Evolutionary conservation across 768 basidiomycete species (phyloP).

Genomic region (Agaricus sinodeliciosus): DNA sequence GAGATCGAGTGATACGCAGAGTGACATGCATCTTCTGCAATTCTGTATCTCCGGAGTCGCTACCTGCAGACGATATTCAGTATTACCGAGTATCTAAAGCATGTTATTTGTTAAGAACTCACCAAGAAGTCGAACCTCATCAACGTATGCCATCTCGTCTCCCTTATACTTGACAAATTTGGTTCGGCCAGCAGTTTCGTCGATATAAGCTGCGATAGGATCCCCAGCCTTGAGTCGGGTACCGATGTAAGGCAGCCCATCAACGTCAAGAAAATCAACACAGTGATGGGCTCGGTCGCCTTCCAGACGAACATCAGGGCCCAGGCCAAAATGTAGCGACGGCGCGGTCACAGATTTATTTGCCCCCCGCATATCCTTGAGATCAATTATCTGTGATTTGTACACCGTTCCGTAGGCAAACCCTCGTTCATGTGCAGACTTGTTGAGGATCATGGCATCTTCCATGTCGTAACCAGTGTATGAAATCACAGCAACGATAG

Average conservation of each 20-base stretch:
- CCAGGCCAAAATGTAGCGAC: constrained; percentile 86
- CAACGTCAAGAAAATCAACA: constrained; percentile 56
- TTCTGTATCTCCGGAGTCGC: constrained; percentile 82
- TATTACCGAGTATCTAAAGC: not conserved
- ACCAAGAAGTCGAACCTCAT: constrained; percentile 90
- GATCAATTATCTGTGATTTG: constrained; percentile 88
- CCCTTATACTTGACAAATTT: constrained; percentile 93
- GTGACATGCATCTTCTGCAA: constrained; percentile 92
- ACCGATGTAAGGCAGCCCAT: constrained; percentile 84
- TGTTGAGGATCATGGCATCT: constrained; percentile 99
- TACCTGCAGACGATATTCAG: constrained; percentile 39
- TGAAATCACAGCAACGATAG: constrained; percentile 98
- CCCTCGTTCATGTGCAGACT: constrained; percentile 96
- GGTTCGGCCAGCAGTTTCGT: constrained; percentile 79
- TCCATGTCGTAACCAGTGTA: constrained; percentile 99
- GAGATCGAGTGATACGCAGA: constrained; percentile 86
- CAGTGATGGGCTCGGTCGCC: constrained; percentile 41
- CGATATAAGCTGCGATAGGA: constrained; percentile 79
- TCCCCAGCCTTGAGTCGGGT: constrained; percentile 64
- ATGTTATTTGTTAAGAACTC: constrained; percentile 15
- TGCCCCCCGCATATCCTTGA: constrained; percentile 73
- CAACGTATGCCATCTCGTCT: constrained; percentile 85
- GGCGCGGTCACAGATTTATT: constrained; percentile 48
- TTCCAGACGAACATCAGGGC: constrained; percentile 54
- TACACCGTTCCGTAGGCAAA: constrained; percentile 97